phyloP scores from a whole-genome alignment of 805 yeast genomes.

The Nakazawaea holstii region DNA sequence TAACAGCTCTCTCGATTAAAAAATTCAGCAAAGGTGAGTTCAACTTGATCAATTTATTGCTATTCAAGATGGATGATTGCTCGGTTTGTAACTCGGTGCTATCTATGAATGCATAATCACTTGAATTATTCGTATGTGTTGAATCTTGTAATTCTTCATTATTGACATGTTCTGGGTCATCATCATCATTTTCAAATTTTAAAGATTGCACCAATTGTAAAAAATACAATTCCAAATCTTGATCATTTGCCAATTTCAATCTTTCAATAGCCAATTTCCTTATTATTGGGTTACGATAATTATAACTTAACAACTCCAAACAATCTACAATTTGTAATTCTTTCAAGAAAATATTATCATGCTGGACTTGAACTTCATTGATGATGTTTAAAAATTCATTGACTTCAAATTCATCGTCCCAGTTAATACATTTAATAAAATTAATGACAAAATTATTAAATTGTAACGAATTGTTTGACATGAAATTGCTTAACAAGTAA shows the following conservation, averaged over 20 bases:
- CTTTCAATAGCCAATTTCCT: constrained; percentile 87
- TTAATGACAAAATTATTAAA: constrained; percentile 41
- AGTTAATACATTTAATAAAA: constrained; percentile 79
- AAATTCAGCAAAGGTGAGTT: constrained; percentile 68
- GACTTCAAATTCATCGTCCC: constrained; percentile 81
- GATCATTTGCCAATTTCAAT: constrained; percentile 69
- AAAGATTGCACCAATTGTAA: constrained; percentile 90
- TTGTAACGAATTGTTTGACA: constrained; percentile 23
- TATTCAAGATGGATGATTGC: neutral
- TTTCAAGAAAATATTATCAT: constrained; percentile 22
- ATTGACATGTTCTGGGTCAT: constrained; percentile 13
- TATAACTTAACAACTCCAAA: constrained; percentile 76
- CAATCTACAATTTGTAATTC: constrained; percentile 31
- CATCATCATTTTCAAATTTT: constrained; percentile 54
- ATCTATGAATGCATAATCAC: constrained; percentile 28
- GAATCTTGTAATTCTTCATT: constrained; percentile 16
- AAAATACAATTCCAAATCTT: constrained; percentile 73
- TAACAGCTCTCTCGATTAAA: constrained; percentile 63
- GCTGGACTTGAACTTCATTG: constrained; percentile 21
- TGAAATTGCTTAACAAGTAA: constrained; percentile 56
- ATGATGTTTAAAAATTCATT: constrained; percentile 56
- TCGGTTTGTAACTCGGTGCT: constrained; percentile 5
- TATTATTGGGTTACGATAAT: constrained; percentile 66
- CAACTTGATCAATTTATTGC: constrained; percentile 18
- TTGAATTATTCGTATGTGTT: constrained; percentile 19